Evolutionary conservation across 179 eudicot species (phyloP).

Genomic region (Beta lomatogona): DNA sequence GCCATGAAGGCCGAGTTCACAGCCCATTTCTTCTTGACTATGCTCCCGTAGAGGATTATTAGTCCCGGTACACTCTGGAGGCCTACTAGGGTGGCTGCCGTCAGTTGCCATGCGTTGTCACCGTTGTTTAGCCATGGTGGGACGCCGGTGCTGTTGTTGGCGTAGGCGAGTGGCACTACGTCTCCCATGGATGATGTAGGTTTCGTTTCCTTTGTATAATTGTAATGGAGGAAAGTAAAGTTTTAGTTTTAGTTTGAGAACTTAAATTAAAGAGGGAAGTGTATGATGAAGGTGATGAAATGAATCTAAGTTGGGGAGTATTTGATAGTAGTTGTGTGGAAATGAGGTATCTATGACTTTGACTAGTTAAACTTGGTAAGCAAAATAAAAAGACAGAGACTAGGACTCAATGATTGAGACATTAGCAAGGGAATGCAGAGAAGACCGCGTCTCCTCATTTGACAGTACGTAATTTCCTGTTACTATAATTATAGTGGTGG

Average conservation of each 20-base stretch:
- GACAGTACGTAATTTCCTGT: too few relatives aligned
- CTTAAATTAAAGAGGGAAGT: not conserved
- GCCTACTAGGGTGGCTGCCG: conserved; percentile 53
- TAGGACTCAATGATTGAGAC: not conserved
- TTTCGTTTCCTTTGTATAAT: not conserved
- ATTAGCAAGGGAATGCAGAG: not conserved
- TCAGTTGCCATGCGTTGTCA: conserved; percentile 69
- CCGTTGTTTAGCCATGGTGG: conserved; percentile 60
- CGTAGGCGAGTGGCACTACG: conserved; percentile 30
- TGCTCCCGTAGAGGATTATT: conserved; percentile 55
- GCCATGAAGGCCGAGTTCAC: conserved; percentile 67
- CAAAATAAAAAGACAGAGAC: not conserved
- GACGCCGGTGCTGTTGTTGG: conserved; percentile 13
- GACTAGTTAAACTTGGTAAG: not conserved
- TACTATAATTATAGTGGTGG: too few relatives aligned
- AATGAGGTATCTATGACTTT: conserved; percentile 5
- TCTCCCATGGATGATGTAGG: not conserved
- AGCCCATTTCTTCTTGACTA: conserved; percentile 65
- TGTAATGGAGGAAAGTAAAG: not conserved
- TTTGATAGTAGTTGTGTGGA: not conserved
- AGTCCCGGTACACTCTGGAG: conserved; percentile 60
- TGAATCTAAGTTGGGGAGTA: not conserved
- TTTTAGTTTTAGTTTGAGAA: too few relatives aligned
- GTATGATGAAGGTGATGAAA: not conserved
- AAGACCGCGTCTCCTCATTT: not conserved